Base-by-base conservation (phyloP, 805 yeast species). In the Ogataea zsoltii region DNA sequence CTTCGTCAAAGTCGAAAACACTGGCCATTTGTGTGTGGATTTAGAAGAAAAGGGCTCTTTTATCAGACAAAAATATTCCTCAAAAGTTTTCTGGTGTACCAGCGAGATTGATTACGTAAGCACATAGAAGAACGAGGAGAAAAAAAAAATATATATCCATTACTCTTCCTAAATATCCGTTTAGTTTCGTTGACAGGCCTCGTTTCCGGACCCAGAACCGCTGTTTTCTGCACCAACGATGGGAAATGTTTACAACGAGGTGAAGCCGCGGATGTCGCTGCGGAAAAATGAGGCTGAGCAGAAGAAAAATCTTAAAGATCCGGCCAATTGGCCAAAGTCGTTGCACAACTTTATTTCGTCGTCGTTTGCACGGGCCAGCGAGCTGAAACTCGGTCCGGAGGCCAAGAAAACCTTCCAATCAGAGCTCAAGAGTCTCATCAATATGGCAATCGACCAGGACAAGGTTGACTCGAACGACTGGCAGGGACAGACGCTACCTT, bases 381-480 rank as follows among this genome's bases (percentile, higher is more conserved):
- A 63, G 7, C 62, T 75, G 12, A 63, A 65, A 38, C 68, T 72
- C 3, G 46, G 47, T 6, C 58, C 62, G 2, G 57, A 41, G 11
- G 41, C 56, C 19, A 74, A 70, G 51, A 57, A 61, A 7, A 52
- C 57, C 29, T 72, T 82, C 55, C 79, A 80, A 49, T 46, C 53
- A 7, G 82, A 83, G 56, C 61, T 84, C 40, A 80, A 74, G 53
- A 49, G 59, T 10, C 55, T 81, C 29, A 69, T 84, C 21, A 71
- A 76, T 42, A 50, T 62, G 42, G 86, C 87, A 0, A 70, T 74
- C 14, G 62, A 64, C 2, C 64, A 69, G 38, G 65, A 66, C 17
- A 70, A 69, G 33, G 53, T 83, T 3, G 70, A 74, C 65, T 50
- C 62, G 0, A 80, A 77, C 50, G 74, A 80, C 48, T 84, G 90